Evolutionary conservation across 2,329 filamentous ascomycete genomes (phyloP).

Genomic region (Aspergillus hortae): DNA sequence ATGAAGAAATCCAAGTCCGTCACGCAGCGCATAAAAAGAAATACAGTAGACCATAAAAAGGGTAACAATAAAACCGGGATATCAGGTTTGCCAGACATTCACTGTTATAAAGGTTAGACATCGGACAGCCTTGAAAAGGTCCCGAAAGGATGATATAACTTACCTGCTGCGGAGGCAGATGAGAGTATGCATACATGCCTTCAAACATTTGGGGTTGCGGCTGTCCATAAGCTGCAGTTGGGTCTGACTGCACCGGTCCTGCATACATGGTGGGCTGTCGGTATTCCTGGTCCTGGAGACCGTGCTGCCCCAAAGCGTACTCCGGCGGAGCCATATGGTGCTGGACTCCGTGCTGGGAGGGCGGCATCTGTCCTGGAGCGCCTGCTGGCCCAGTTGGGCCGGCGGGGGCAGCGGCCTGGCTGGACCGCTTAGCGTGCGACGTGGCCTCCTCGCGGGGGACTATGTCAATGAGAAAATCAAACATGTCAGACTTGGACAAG

Average conservation of each 20-base stretch:
- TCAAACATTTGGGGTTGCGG: constrained; percentile 75
- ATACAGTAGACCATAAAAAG: neutral
- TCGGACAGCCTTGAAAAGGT: no score
- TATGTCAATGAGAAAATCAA: constrained; percentile 98
- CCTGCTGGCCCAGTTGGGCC: constrained; percentile 36
- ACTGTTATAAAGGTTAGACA: no score
- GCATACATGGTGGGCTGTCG: constrained; percentile 79
- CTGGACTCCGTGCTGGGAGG: constrained; percentile 46
- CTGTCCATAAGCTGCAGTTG: constrained; percentile 70
- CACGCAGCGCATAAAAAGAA: neutral
- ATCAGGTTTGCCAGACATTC: no score
- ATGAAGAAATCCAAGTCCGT: neutral
- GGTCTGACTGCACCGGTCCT: constrained; percentile 70
- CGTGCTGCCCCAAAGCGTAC: constrained; percentile 60
- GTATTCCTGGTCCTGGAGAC: constrained; percentile 72
- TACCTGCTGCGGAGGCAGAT: constrained; percentile 81
- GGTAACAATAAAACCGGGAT: no score
- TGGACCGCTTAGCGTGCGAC: constrained; percentile 74
- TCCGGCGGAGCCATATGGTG: constrained; percentile 55
- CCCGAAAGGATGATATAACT: constrained; percentile 21
- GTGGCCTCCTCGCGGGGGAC: constrained; percentile 92
- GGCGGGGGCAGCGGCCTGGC: constrained; percentile 49
- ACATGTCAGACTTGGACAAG: constrained; percentile 97
- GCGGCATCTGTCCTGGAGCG: constrained; percentile 38
- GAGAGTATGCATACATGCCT: constrained; percentile 76